phyloP scores from a whole-genome alignment of 148 eudicot genomes.

The Diospyros lotus region DNA sequence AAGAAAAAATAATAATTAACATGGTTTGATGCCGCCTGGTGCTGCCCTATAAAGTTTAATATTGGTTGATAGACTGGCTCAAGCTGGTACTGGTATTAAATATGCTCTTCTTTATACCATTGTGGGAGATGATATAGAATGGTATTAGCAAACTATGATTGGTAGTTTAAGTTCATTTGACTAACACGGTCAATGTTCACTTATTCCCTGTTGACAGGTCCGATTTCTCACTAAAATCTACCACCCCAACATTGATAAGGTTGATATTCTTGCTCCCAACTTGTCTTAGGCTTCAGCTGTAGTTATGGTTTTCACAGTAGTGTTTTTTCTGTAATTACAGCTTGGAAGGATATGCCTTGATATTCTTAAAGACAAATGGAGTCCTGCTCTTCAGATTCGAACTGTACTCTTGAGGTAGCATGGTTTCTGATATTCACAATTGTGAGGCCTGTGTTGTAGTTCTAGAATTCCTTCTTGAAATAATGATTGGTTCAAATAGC shows the following conservation, averaged over 20 bases:
- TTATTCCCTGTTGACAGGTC: conserved; percentile 54
- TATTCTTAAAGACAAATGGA: conserved; percentile 98
- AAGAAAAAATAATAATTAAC: too few relatives aligned
- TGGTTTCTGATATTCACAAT: background rate
- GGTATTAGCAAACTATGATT: too few relatives aligned
- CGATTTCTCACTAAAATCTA: conserved; percentile 96
- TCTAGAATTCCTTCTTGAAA: background rate
- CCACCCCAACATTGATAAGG: conserved; percentile 99
- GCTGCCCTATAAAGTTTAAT: too few relatives aligned
- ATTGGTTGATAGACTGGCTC: too few relatives aligned
- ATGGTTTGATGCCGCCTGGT: too few relatives aligned
- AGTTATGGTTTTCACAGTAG: background rate
- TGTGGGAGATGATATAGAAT: too few relatives aligned
- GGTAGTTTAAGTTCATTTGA: background rate
- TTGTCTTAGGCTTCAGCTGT: background rate
- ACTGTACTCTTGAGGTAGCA: conserved; percentile 89
- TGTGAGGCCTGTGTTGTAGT: background rate
- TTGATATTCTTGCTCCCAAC: conserved; percentile 18
- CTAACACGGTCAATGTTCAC: conserved; percentile 5
- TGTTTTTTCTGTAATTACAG: conserved; percentile 42
- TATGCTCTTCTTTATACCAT: too few relatives aligned
- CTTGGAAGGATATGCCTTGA: conserved; percentile 99
- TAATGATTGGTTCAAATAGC: background rate
- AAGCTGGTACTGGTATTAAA: too few relatives aligned
- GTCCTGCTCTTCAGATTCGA: conserved; percentile 99